Base-by-base conservation (phyloP, 192 early-diverging fungal genomes). In the Funneliformis geosporum region DNA sequence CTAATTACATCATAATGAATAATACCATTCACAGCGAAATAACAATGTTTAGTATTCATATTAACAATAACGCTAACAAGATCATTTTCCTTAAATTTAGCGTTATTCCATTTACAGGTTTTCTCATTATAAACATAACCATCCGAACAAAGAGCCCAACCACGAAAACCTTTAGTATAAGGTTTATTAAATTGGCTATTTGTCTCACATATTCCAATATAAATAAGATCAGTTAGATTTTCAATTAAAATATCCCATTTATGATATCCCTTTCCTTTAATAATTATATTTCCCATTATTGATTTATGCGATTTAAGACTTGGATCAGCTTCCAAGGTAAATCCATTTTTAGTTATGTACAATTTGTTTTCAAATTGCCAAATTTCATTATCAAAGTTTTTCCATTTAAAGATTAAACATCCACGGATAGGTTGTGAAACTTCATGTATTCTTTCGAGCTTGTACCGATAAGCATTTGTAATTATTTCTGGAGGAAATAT, bases 21-120 rank as follows among this genome's bases (percentile, higher is more conserved):
- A 27, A 46, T 60, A 21, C 46, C 71, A 47, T 80, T 73, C 11
- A 80, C 77, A 7, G 72, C 28, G 8, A 73, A 74, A 46, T 12
- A 21, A 43, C 67, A 71, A 8, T 50, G 79, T 38, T 59, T 44
- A 60, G n/a, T 14, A 3, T 21, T 73, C 79, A 80, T 80, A 8
- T 80, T 60, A 6, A 80, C 2, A 74, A 79, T 21, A 39, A 80
- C n/a, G 7, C n/a, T 80, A 61, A 80, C 50, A 59, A 55, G 11
- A 74, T 40, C 42, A 47, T 43, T 43, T 50, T 16, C 23, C 5
- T 38, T 61, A 72, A 72, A 79, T 42, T n/a, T 10, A 38, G 27
- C 27, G 28, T n/a, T 70, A 55, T 79, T 43, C 23, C 55, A 70
- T 44, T 75, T 75, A 7, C n/a, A 27, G 27, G 8, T 0, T 27